A percentile compares a stretch with the other conserved stretches of the same genome.
These are phyloP conservation scores for Croton setiger DNA, from an alignment of 441 rosid genomes.

Conservation along the genomic window DNA sequence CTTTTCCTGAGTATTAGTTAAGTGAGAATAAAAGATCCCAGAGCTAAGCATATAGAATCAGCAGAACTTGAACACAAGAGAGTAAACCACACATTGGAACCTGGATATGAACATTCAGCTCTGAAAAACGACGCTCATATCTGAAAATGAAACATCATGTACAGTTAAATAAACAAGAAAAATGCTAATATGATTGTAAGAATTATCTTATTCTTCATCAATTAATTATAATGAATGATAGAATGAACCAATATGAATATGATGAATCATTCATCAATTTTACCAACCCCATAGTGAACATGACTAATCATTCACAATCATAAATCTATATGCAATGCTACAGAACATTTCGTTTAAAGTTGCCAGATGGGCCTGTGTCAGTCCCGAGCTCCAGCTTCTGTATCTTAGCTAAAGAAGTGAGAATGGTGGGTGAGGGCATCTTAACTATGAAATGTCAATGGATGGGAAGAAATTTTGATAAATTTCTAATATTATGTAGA, in stretches of 20 bases:
- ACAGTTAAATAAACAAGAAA: neutral
- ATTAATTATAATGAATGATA: neutral
- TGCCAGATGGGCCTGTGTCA: neutral
- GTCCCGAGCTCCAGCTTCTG: neutral
- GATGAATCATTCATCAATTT: neutral
- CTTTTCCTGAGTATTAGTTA: conserved; percentile 52
- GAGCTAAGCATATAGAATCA: neutral
- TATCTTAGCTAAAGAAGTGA: neutral
- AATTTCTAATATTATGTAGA: neutral
- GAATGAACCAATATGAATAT: neutral
- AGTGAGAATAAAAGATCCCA: conserved; percentile 14
- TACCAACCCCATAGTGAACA: neutral
- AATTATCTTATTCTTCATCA: neutral
- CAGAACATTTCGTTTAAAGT: neutral
- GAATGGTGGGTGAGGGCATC: neutral
- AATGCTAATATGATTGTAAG: neutral
- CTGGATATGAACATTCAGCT: conserved; percentile 73
- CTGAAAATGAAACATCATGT: conserved; percentile 38
- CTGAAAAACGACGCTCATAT: conserved; percentile 69
- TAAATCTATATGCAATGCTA: neutral
- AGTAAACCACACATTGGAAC: conserved; percentile 27
- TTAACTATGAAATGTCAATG: neutral
- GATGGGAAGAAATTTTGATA: neutral
- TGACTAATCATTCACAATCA: too few species aligned
- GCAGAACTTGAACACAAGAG: neutral